Conservation (phyloP, 1,139 yeast species). For the Debaryomyces coudertii region DNA sequence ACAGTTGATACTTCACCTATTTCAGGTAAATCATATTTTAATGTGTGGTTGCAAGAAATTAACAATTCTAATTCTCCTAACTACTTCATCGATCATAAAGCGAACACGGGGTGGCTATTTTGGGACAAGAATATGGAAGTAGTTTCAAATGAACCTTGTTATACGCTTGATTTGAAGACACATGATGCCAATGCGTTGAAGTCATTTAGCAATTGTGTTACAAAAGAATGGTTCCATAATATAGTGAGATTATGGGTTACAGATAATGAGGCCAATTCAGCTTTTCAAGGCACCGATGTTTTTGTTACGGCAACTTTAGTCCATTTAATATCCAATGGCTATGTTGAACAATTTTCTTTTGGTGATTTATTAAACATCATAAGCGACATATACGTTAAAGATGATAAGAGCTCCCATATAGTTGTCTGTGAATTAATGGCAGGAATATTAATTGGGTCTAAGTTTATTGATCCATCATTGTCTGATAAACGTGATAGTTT, state of each 20-base stretch:
- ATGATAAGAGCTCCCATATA: conserved; percentile 67
- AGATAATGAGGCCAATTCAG: conserved; percentile 64
- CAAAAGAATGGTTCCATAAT: conserved; percentile 59
- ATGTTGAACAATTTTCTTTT: conserved; percentile 33
- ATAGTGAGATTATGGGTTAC: conserved; percentile 61
- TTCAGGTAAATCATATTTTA: conserved; percentile 38
- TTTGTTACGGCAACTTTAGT: conserved; percentile 52
- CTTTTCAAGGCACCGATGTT: conserved; percentile 66
- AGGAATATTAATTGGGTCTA: conserved; percentile 58
- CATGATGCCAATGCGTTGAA: conserved; percentile 44
- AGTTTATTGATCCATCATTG: conserved; percentile 26
- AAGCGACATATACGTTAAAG: conserved; percentile 54
- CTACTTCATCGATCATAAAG: conserved; percentile 60
- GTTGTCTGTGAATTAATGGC: conserved; percentile 62
- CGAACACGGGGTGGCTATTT: conserved; percentile 71
- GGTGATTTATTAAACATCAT: conserved; percentile 56
- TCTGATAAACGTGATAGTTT: conserved; percentile 48
- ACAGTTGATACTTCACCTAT: conserved; percentile 45
- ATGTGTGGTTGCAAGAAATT: conserved; percentile 57
- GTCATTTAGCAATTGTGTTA: conserved; percentile 49
- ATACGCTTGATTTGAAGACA: conserved; percentile 34
- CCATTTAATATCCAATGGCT: conserved; percentile 48
- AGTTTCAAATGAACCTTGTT: conserved; percentile 32
- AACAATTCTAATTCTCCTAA: conserved; percentile 49
- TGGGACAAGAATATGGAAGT: conserved; percentile 70